Evolutionary conservation across 1,139 yeast species (phyloP), one percentile per base, ranked within the genome.

Genomic region (Pichia sp.): DNA sequence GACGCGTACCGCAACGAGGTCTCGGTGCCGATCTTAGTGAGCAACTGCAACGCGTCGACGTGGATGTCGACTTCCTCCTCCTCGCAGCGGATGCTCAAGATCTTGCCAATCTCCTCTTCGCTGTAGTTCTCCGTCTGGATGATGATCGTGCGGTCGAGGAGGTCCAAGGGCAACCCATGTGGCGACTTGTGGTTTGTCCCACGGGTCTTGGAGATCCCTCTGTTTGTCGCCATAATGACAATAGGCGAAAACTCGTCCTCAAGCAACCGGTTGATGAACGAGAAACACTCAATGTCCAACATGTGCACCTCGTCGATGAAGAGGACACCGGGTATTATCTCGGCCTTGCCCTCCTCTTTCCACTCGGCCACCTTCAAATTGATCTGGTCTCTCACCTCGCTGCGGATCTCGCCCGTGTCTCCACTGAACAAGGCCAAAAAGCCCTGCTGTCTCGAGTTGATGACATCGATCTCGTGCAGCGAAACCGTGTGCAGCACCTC

Each of bases 301-400:
- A 95, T 95, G 73, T 95, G 99, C 53, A 92, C 98, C 74, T 95
- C 99, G 73, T 95, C 99, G 65, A 95, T 90, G 72, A 95, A 95
- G 65, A 95, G 77, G 12, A 95, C 99, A 63, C 99, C 99, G n/a
- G 99, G 98, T 51, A 91, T 87, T 62, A 95, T 92, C 66, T 92
- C 97, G 12, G 99, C 99, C 71, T 93, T 95, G 57, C 99, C 99
- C 77, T 95, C 99, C 76, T 95, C 99, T 68, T 88, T 90, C 99
- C 99, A 95, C 73, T 95, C 99, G 34, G 95, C 96, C 54, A 95
- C 97, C 73, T 93, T 93, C 52, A 92, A 83, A 73, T 95, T 93
- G 71, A 95, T 93, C 74, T 95, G 99, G 69, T 92, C 97, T 68
- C 99, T 84, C 41, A 95, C 95, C 72, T 95, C 99, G 12, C 95